Evolutionary conservation across 2,329 filamentous ascomycete genomes (phyloP).

Genomic region (Coccinonectria pachysandricola): DNA sequence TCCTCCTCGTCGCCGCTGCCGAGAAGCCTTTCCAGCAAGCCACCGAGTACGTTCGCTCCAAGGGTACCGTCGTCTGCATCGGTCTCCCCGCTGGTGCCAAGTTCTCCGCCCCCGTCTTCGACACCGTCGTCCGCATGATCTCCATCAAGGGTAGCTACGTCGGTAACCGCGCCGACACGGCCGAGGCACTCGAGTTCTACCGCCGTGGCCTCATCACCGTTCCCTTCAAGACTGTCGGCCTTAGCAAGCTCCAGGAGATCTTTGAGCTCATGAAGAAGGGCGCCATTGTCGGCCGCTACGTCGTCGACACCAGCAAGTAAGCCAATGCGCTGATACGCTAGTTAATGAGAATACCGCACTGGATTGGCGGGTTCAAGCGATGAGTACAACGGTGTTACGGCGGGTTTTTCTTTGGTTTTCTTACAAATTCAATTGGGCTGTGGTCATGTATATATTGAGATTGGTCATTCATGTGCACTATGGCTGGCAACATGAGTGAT

Average conservation of each 20-base stretch:
- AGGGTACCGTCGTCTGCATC: conserved; percentile 78
- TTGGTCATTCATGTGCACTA: too few relatives aligned
- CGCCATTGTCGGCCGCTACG: conserved; percentile 68
- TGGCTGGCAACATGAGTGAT: too few relatives aligned
- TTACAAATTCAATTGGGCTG: too few relatives aligned
- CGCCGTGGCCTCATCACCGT: conserved; percentile 72
- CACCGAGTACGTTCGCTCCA: conserved; percentile 72
- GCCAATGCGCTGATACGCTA: conserved; percentile 5
- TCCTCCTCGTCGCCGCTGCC: conserved; percentile 72
- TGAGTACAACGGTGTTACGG: conserved; percentile 1
- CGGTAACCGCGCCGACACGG: conserved; percentile 78
- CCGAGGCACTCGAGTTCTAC: conserved; percentile 88
- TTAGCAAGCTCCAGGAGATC: conserved; percentile 71
- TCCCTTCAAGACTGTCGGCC: conserved; percentile 75
- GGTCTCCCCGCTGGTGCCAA: conserved; percentile 74
- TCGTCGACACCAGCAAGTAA: conserved; percentile 63
- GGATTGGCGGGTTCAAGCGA: too few relatives aligned
- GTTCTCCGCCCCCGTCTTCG: conserved; percentile 77
- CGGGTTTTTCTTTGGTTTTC: too few relatives aligned
- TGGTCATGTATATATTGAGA: too few relatives aligned
- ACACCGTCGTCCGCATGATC: conserved; percentile 83
- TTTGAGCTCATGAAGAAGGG: conserved; percentile 64
- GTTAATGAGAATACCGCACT: too few relatives aligned
- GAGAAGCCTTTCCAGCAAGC: conserved; percentile 97
- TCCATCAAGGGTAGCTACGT: conserved; percentile 89